Evolutionary conservation across 1,284 basidiomycete species (phyloP), one percentile per base, ranked within the genome.

Genomic region (Marasmius oreades): DNA sequence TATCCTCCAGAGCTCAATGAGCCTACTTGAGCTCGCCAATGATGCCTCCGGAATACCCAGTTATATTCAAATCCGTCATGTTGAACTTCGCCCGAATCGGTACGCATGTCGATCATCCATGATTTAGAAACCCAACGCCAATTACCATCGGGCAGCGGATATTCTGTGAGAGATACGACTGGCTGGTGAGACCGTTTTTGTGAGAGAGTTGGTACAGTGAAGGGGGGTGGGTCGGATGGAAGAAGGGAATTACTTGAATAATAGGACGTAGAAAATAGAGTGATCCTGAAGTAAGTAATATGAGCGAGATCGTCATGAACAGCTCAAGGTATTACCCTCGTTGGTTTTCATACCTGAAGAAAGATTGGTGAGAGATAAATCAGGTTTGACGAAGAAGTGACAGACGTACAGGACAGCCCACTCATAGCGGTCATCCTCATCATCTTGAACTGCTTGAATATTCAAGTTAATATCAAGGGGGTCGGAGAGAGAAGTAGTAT

Each of bases 31-130:
- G 87, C 70, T 11, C 79, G 76, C 90, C 90, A 92, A 50, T 82
- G 70, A 51, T 79, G 77, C 24, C 71, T 67, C 16, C 86, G 80
- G 62, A 92, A 92, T 58, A 74, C 67, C 81, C 85, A 89, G 64
- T 90, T 91, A 71, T 92, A 92, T 69, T 92, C 87, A 61, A 91
- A 92, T 39, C 90, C 90, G 62, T 92, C 90, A 61, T 88, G 79
- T 63, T 90, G 86, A 4, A 91, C 85, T 63, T 85, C 79, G 51
- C 87, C 88, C 18, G 73, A 71, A 60, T 88, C 82, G 20, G 82
- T 79, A 39, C 86, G 85, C 90, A 92, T 92, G 72, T 92, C 90
- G 57, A 92, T 82, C 87, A 92, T 88, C 90, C 90, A 92, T 6
- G 79, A 71, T 34, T 79, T 78, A 36, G 88, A 90, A 2, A 90